Evolutionary conservation across 2,329 filamentous ascomycete genomes (phyloP).

Genomic region (Talaromyces sp.): DNA sequence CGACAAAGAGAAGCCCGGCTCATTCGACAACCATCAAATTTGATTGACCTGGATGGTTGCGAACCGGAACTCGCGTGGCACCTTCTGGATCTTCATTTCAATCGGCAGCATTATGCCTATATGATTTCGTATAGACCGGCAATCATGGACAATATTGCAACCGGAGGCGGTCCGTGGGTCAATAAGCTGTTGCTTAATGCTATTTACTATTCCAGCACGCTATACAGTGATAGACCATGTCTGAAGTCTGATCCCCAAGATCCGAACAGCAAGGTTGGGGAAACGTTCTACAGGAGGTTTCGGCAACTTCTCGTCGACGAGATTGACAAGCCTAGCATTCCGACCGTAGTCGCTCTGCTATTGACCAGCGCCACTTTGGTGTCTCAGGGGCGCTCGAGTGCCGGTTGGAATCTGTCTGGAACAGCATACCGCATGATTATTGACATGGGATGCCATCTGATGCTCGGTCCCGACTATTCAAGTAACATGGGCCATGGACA

Average conservation of each 20-base stretch:
- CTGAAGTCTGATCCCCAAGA: not conserved
- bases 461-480: not conserved
- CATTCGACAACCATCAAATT: conserved; percentile 32
- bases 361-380: conserved; percentile 35
- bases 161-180: not conserved
- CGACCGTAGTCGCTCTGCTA: conserved; percentile 25
- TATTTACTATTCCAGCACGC: not conserved
- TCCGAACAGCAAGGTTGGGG: not conserved
- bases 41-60: conserved; percentile 36
- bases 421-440: conserved; percentile 44
- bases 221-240: not conserved
- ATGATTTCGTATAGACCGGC: conserved; percentile 42
- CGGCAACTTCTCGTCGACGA: not conserved
- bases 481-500: not conserved
- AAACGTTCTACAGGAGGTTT: not conserved
- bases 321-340: not conserved
- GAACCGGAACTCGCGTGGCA: conserved; percentile 38
- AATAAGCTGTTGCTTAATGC: not conserved
- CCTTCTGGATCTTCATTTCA: conserved; percentile 42
- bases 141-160: conserved; percentile 25
- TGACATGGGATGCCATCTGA: conserved; percentile 28
- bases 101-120: conserved; percentile 40
- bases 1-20: conserved; percentile 22
- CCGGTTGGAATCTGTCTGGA: conserved; percentile 39
- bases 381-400: conserved; percentile 36